These are phyloP conservation scores for Scleroderma citrinum DNA, from an alignment of 768 basidiomycete species.

Conservation along the genomic window DNA sequence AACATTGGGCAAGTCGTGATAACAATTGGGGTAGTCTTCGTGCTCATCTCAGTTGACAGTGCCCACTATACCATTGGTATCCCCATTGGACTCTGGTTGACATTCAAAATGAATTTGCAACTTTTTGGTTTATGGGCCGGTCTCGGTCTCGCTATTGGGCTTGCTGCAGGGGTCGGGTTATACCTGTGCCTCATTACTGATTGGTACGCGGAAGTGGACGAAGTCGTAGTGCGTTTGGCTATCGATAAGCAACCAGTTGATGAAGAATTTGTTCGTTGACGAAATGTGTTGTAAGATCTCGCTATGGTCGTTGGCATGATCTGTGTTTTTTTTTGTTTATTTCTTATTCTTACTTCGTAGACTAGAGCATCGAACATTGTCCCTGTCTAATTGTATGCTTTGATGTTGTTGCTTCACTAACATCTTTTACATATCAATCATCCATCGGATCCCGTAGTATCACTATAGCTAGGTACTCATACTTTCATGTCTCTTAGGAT, in stretches of 20 bases:
- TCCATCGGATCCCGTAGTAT: too few species aligned
- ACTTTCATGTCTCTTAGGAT: too few species aligned
- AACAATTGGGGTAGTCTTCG: background rate
- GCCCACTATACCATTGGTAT: conserved; percentile 81
- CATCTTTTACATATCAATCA: too few species aligned
- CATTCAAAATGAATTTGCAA: conserved; percentile 54
- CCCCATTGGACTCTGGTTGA: conserved; percentile 74
- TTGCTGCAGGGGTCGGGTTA: conserved; percentile 39
- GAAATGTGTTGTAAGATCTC: too few species aligned
- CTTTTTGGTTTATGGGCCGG: conserved; percentile 85
- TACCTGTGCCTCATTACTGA: conserved; percentile 54
- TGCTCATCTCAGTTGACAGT: conserved; percentile 20
- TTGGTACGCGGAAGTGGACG: conserved; percentile 65
- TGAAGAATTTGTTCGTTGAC: background rate
- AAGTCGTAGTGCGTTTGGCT: conserved; percentile 48
- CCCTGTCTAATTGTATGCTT: too few species aligned
- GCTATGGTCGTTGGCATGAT: too few species aligned
- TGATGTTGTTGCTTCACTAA: too few species aligned
- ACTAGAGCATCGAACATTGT: too few species aligned
- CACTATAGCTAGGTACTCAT: too few species aligned
- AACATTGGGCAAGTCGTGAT: conserved; percentile 54
- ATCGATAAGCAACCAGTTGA: conserved; percentile 33
- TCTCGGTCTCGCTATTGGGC: conserved; percentile 55
- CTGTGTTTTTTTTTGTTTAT: too few species aligned
- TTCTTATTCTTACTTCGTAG: too few species aligned